Percentiles rank a stretch among this genome's conserved stretches.
Conservation (phyloP, 441 rosid genomes). For the Erysimum pusillum region DNA sequence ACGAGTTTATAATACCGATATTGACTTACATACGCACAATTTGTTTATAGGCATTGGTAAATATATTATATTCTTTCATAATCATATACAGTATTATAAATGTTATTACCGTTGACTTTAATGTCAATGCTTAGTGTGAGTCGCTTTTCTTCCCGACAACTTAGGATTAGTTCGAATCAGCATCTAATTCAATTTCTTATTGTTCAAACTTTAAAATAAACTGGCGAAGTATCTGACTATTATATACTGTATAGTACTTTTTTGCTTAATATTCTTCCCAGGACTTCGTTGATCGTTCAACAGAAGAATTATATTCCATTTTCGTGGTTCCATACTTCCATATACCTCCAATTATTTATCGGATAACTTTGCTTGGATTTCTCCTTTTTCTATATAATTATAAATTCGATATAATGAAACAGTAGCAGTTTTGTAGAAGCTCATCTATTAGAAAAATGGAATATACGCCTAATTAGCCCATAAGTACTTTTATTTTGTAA, state of each 20-base stretch:
- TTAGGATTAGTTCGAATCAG: constrained; percentile 49
- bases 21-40: constrained; percentile 10
- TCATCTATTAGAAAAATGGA: not conserved
- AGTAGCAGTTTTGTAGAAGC: not conserved
- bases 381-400: not conserved
- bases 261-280: constrained; percentile 25
- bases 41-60: not conserved
- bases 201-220: not conserved
- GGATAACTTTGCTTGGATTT: constrained; percentile 15
- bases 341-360: constrained; percentile 31
- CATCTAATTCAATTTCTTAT: constrained; percentile 29
- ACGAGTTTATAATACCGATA: constrained; percentile 20
- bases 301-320: constrained; percentile 33
- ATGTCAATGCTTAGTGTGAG: constrained; percentile 37
- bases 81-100: constrained; percentile 28
- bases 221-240: constrained; percentile 24
- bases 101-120: constrained; percentile 31
- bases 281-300: constrained; percentile 22
- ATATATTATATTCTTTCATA: not conserved
- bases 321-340: constrained; percentile 32
- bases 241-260: not conserved
- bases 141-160: constrained; percentile 41
- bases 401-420: not conserved
- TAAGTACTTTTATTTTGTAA: not conserved
- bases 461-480: not conserved